Evolutionary conservation across 176 grass and related monocot genomes (phyloP).

Genomic region (Puccinellia tenuiflora): DNA sequence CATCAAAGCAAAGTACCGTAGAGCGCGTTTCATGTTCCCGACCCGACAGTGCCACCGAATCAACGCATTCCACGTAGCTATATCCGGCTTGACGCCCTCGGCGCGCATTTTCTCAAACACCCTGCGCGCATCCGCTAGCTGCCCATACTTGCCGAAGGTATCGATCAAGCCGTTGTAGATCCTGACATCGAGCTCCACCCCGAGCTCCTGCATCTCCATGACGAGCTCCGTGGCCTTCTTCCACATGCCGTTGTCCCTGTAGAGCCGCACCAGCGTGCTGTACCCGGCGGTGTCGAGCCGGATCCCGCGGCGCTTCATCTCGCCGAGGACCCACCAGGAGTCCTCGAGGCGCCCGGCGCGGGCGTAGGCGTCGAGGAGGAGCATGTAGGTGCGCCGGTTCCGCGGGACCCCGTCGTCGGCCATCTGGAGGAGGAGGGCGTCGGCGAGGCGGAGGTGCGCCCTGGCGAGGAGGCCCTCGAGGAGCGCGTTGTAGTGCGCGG

Average conservation of each 20-base stretch:
- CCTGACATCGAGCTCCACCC: slow-evolving; percentile 42
- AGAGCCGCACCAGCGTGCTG: slow-evolving; percentile 52
- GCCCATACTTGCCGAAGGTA: slow-evolving; percentile 64
- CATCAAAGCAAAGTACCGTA: slow-evolving; percentile 58
- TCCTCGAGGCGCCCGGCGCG: slow-evolving; percentile 70
- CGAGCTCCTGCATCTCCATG: slow-evolving; percentile 70
- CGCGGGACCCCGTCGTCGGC: slow-evolving; percentile 52
- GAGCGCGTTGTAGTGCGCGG: slow-evolving; percentile 65
- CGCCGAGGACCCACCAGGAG: slow-evolving; percentile 74
- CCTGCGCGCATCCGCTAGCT: slow-evolving; percentile 49
- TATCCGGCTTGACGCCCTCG: slow-evolving; percentile 65
- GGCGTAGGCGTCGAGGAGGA: slow-evolving; percentile 61
- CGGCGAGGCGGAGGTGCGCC: slow-evolving; percentile 56
- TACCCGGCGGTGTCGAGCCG: slow-evolving; percentile 49
- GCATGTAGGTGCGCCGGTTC: slow-evolving; percentile 52
- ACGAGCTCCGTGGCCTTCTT: slow-evolving; percentile 83
- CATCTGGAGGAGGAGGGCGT: slow-evolving; percentile 79
- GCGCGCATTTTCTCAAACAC: slow-evolving; percentile 67
- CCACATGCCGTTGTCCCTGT: slow-evolving; percentile 89
- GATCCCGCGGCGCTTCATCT: slow-evolving; percentile 60
- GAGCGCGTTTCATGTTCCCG: slow-evolving; percentile 62
- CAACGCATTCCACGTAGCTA: slow-evolving; percentile 64
- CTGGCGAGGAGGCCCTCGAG: slow-evolving; percentile 55
- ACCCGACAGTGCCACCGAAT: slow-evolving; percentile 66
- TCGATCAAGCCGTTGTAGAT: slow-evolving; percentile 80